Base-by-base conservation (phyloP, 345 rosid genomes). In the Erucastrum elatum region DNA sequence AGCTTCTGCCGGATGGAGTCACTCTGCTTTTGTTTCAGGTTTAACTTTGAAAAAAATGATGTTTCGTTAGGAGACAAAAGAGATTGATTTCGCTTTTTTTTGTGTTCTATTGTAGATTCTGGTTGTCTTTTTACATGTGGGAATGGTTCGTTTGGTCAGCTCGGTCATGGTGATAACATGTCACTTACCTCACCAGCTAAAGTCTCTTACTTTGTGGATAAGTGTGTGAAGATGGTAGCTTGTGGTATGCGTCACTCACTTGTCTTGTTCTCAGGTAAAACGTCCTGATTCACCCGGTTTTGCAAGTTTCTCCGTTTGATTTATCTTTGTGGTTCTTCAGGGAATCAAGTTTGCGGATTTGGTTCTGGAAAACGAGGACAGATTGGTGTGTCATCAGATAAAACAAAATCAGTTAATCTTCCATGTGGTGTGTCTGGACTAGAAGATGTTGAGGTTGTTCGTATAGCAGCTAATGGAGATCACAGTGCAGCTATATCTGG, bases 241-340 rank as follows among this genome's bases (percentile, higher is more conserved):
- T 92, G 97, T 46, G 97, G 97, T 66, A 87, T 94, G 97, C 97
- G 95, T 56, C 98, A 94, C 82, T 90, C 97, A 1, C 88, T 94
- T 81, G 94, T 91, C 77, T 77, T 92, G 83, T 60, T 86, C 66
- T 82, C 81, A 85, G 97, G 98, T 94, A 86, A 72, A 72, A 27
- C 49, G 39, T 74, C 44, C 44, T 53, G 3, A 26, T 17, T 31
- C 66, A 64, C 46, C 0, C 0, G 51, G 27, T 25, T 39, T 17
- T 51, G 33, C 71, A 64, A 71, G 58, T 51, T 56, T 31, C 62
- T 71, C 10, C 39, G 8, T 72, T 31, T 66, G 74, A 66, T 33
- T 13, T 10, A 49, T 31, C 39, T 44, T 51, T 31, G 81, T 88
- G 80, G 80, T 61, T 74, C 76, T 77, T 51, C 71, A 58, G 82